Percentiles rank a stretch among this genome's conserved stretches.
Evolutionary conservation across 2,329 filamentous ascomycete genomes (phyloP).

Genomic region (Huntiella bhutanensis): DNA sequence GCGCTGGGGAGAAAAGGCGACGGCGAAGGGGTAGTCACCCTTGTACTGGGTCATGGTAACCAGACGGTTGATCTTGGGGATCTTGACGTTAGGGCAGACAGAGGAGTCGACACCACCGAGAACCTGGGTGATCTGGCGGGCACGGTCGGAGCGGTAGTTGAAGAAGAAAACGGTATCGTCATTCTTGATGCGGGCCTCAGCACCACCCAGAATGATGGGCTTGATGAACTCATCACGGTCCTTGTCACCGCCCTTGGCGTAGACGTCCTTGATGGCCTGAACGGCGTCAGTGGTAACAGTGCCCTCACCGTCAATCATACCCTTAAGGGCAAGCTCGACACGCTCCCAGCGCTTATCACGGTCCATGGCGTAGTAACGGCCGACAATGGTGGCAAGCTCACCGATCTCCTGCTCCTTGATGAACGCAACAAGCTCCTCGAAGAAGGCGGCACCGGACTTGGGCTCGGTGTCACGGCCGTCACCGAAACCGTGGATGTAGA

Average conservation of each 20-base stretch:
- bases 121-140: conserved; percentile 87
- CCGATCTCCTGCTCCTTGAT: conserved; percentile 71
- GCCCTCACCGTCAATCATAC: conserved; percentile 68
- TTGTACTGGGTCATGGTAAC: conserved; percentile 99
- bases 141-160: conserved; percentile 98
- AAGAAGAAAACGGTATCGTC: conserved; percentile 97
- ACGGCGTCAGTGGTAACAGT: conserved; percentile 72
- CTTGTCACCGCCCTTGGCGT: conserved; percentile 44
- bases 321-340: conserved; percentile 76
- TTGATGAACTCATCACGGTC: conserved; percentile 97
- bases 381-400: conserved; percentile 80
- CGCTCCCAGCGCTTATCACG: conserved; percentile 98
- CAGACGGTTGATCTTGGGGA: conserved; percentile 66
- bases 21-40: conserved; percentile 73
- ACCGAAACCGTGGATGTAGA: conserved; percentile 98
- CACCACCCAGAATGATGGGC: conserved; percentile 84
- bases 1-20: conserved; percentile 83
- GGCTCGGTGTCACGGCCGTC: conserved; percentile 96
- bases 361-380: conserved; percentile 97
- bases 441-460: conserved; percentile 74
- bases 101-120: conserved; percentile 84
- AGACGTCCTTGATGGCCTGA: conserved; percentile 69
- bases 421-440: conserved; percentile 68
- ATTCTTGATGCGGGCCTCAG: conserved; percentile 72
- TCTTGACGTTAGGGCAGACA: conserved; percentile 75